phyloP scores from a whole-genome alignment of 495 filamentous ascomycete species.

The Penicillium malachiteum region DNA sequence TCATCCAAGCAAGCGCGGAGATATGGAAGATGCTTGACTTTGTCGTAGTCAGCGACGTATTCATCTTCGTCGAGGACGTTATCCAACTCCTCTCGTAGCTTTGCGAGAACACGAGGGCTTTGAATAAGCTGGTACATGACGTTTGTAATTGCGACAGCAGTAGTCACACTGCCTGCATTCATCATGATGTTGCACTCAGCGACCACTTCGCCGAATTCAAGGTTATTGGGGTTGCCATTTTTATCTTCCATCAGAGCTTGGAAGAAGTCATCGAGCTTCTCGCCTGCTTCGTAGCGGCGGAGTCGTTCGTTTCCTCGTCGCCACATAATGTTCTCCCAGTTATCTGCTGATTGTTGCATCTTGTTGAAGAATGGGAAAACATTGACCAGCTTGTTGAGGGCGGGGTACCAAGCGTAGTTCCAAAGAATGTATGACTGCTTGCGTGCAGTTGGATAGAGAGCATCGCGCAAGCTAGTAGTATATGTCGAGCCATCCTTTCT shows the following conservation, averaged over 20 bases:
- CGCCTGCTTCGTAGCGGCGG: conserved; percentile 46
- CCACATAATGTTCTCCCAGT: conserved; percentile 45
- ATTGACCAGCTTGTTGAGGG: conserved; percentile 29
- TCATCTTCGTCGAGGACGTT: conserved; percentile 37
- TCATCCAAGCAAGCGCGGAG: conserved; percentile 50
- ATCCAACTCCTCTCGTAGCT: conserved; percentile 59
- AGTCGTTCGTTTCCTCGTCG: conserved; percentile 35
- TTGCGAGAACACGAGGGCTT: conserved; percentile 48
- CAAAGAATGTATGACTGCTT: conserved; percentile 45
- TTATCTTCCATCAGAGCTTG: conserved; percentile 55
- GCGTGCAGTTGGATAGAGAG: conserved; percentile 46
- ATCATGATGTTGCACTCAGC: conserved; percentile 43
- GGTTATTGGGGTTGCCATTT: conserved; percentile 38
- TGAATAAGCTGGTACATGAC: conserved; percentile 56
- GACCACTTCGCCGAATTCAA: conserved; percentile 35
- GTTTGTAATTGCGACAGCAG: conserved; percentile 50
- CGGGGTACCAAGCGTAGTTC: conserved; percentile 48
- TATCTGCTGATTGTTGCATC: conserved; percentile 22
- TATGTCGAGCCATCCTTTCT: conserved; percentile 43
- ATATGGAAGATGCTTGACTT: conserved; percentile 42
- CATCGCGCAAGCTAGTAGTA: conserved; percentile 39
- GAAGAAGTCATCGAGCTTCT: conserved; percentile 59
- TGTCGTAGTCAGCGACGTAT: conserved; percentile 43
- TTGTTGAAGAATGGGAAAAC: conserved; percentile 32
- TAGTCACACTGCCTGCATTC: conserved; percentile 57